Conservation (phyloP, 2,329 filamentous ascomycete species). For the Dothidotthia symphoricarpi region DNA sequence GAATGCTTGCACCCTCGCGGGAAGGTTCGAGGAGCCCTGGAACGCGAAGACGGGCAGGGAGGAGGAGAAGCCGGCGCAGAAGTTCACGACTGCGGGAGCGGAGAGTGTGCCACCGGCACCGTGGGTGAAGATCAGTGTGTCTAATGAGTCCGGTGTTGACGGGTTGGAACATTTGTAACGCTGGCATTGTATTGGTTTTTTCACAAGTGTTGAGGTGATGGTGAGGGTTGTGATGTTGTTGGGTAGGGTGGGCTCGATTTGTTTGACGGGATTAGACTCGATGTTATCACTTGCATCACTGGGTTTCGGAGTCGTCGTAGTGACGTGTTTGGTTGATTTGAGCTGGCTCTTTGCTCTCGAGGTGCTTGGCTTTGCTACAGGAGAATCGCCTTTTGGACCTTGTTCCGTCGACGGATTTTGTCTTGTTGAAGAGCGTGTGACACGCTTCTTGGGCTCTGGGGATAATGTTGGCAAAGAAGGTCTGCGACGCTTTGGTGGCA, state of each 20-base stretch:
- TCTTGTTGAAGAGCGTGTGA: constrained; percentile 14
- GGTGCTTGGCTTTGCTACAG: background rate
- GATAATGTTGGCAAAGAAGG: no score
- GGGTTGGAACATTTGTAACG: constrained; percentile 8
- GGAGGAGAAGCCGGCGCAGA: constrained; percentile 40
- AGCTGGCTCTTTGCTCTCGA: background rate
- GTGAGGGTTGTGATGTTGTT: constrained; percentile 4
- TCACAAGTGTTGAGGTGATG: constrained; percentile 15
- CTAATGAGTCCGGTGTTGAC: background rate
- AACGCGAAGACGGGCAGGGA: constrained; percentile 33
- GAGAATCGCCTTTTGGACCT: background rate
- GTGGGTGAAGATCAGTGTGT: constrained; percentile 45
- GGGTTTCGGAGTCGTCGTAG: background rate
- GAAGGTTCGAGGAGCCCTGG: constrained; percentile 45
- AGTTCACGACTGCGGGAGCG: constrained; percentile 41
- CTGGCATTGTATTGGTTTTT: constrained; percentile 23
- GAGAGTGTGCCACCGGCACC: constrained; percentile 46
- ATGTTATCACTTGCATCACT: background rate
- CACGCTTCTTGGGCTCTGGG: constrained; percentile 4
- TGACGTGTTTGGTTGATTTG: background rate
- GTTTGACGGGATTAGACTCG: background rate
- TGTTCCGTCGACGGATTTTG: background rate
- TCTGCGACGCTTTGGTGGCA: no score
- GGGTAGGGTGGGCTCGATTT: background rate
- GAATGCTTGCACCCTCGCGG: constrained; percentile 40